Evolutionary conservation across 2,329 filamentous ascomycete genomes (phyloP).

Genomic region (Ceratocystis diversiconidia): DNA sequence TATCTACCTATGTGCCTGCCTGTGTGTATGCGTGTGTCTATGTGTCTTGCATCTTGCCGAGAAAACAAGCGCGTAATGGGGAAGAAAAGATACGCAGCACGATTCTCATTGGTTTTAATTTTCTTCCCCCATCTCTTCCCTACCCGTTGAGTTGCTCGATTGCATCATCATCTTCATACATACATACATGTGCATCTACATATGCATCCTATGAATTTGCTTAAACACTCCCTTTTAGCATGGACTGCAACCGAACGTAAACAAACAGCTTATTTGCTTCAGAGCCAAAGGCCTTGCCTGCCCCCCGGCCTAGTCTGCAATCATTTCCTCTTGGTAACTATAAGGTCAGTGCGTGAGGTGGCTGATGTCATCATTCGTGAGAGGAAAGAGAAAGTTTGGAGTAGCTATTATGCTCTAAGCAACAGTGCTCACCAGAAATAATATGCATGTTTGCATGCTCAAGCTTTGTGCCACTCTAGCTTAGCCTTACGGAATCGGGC

Average conservation of each 20-base stretch:
- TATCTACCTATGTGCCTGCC: background rate
- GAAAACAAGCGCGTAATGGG: background rate
- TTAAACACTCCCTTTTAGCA: background rate
- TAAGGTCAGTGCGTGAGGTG: background rate
- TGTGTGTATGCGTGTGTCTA: background rate
- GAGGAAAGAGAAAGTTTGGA: background rate
- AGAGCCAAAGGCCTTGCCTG: background rate
- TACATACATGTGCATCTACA: too few species aligned
- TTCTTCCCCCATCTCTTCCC: background rate
- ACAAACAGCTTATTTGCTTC: background rate
- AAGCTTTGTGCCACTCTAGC: background rate
- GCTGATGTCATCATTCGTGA: background rate
- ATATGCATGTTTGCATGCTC: too few species aligned
- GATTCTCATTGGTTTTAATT: background rate
- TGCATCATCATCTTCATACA: too few species aligned
- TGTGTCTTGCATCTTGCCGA: background rate
- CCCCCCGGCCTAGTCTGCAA: background rate
- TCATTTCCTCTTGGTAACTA: background rate
- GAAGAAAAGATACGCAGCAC: background rate
- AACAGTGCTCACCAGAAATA: background rate
- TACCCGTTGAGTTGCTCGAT: too few species aligned
- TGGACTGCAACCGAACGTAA: background rate
- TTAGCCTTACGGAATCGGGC: background rate
- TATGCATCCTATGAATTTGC: background rate
- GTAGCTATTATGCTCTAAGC: background rate